Conservation (phyloP, 2,329 filamentous ascomycete species). For the Penicillium sp. region DNA sequence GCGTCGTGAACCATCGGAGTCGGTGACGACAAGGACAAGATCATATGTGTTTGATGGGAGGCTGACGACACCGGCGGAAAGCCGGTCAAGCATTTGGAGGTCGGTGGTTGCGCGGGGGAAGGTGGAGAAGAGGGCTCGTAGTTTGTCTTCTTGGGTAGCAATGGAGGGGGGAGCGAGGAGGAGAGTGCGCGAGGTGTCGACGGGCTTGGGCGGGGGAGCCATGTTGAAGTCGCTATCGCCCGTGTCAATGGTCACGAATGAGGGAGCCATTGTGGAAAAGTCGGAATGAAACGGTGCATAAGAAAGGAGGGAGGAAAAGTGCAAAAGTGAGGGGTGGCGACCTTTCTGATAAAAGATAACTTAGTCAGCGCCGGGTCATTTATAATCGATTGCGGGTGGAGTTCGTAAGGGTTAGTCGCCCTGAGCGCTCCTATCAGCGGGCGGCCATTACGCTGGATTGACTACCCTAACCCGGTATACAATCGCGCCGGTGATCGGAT, state of each 20-base stretch:
- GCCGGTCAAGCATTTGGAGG: slow-evolving; percentile 95
- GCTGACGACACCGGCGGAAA: slow-evolving; percentile 77
- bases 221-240: slow-evolving; percentile 57
- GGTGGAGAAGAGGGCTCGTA: slow-evolving; percentile 70
- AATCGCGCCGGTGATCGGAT: neutral
- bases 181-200: slow-evolving; percentile 63
- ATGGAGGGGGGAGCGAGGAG: slow-evolving; percentile 90
- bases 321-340: slow-evolving; percentile 29
- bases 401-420: neutral
- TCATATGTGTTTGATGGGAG: slow-evolving; percentile 81
- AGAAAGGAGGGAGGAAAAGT: slow-evolving; percentile 5
- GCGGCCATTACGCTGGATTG: neutral
- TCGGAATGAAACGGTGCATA: neutral
- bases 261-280: slow-evolving; percentile 27
- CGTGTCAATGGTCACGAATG: slow-evolving; percentile 59
- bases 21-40: slow-evolving; percentile 79
- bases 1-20: slow-evolving; percentile 68
- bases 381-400: slow-evolving; percentile 16
- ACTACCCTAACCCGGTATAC: slow-evolving; percentile 1
- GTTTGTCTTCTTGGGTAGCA: slow-evolving; percentile 78
- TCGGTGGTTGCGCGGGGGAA: slow-evolving; percentile 80
- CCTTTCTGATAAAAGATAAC: slow-evolving; percentile 24
- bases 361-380: slow-evolving; percentile 23
- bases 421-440: slow-evolving; percentile 11
- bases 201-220: slow-evolving; percentile 33